Evolutionary conservation across 179 eudicot genomes (phyloP), one percentile per base, ranked within the genome.

Genomic region (Beta corolliflora): DNA sequence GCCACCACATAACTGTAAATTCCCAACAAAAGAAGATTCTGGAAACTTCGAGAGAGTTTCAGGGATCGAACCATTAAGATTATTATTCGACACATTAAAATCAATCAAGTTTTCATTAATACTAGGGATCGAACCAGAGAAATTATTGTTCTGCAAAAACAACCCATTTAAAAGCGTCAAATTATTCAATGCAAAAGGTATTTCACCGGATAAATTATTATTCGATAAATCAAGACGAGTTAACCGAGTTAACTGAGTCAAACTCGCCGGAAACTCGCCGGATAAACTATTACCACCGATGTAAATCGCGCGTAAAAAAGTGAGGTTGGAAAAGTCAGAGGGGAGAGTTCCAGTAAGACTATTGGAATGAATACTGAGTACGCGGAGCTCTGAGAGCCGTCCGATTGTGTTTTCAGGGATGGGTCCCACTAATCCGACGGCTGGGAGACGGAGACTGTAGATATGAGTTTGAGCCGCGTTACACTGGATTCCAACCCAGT

Each of bases 51-150:
- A 4, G 0, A 96, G 82, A 4, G 83, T 74, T n/a, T 67, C 52
- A 0, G 99, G 99, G 44, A 96, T 91, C 3, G 97, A 91, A 1
- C 99, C 99, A 52, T 94, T 94, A n/a, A 96, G 83, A 0, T 78
- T 75, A 63, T 96, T 96, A 78, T 91, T 83, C 0, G 98, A 88
- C 0, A 93, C 93, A 72, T 93, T 87, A 75, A 97, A 91, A 8
- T 80, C 81, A 0, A 5, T 16, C 8, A 97, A 77, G 8, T 70
- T 12, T 0, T 84, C 63, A 5, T 48, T 81, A 53, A 93, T 85
- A 60, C 92, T 94, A 0, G 99, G 99, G 0, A 97, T 78, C 5
- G 66, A 29, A 1, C 97, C 99, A 4, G 89, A 78, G 36, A 97
- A 97, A 1, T 59, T 50, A 29, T 96, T 97, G 50, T 84, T 86